These are phyloP conservation scores for Ceratocystis destructans DNA, from an alignment of 2,329 filamentous ascomycete genomes.

Conservation along the genomic window DNA sequence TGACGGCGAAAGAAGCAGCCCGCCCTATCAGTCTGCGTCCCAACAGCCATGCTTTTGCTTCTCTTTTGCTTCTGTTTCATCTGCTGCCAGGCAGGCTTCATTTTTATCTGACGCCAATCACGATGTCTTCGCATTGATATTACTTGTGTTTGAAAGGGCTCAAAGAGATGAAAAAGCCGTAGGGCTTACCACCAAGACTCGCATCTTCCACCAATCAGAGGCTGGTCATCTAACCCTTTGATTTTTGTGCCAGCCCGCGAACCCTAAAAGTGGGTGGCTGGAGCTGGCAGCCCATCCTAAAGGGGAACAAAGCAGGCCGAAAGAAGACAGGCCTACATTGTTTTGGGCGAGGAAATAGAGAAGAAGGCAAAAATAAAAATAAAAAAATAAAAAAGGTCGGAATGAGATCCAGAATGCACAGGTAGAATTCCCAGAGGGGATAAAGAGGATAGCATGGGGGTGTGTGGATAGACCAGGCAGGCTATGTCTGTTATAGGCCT, in stretches of 20 bases:
- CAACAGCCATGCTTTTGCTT: no score
- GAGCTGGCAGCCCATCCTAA: neutral
- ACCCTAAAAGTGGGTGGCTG: neutral
- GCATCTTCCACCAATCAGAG: neutral
- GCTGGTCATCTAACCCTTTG: neutral
- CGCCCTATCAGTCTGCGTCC: no score
- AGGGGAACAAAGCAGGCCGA: neutral
- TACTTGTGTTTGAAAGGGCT: no score
- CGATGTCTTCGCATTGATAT: no score
- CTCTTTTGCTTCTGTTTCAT: no score
- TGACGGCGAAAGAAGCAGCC: neutral
- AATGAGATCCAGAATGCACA: neutral
- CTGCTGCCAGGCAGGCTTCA: no score
- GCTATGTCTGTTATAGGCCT: neutral
- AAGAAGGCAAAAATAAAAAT: neutral
- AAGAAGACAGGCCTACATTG: neutral
- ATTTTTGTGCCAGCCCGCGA: neutral
- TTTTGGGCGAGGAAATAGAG: neutral
- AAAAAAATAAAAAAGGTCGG: neutral
- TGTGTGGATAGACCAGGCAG: neutral
- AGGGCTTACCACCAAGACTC: neutral
- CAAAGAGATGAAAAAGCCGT: no score
- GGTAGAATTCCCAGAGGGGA: neutral
- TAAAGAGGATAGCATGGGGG: neutral
- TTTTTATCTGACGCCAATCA: no score